phyloP scores from a whole-genome alignment of 305 asterid genomes.

The Fraxinus dipetala region DNA sequence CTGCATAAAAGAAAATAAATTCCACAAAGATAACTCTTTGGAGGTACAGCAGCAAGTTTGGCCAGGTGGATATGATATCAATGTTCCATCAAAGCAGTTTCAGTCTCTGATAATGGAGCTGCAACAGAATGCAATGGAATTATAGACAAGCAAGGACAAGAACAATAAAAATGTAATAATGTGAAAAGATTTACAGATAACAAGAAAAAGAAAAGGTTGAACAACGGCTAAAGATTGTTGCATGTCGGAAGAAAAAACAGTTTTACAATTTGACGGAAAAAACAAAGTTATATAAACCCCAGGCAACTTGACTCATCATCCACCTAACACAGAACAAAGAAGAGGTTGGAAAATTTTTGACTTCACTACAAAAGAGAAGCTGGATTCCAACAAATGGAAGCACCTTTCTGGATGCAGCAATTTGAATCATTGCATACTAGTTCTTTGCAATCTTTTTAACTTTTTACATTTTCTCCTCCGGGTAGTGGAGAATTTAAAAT shows the following conservation, averaged over 20 bases:
- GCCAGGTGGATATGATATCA: constrained; percentile 23
- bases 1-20: constrained; percentile 14
- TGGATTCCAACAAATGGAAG: not conserved
- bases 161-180: constrained; percentile 1
- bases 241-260: not conserved
- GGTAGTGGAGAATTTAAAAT: not conserved
- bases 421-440: not conserved
- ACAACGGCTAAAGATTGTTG: not conserved
- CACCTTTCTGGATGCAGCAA: not conserved
- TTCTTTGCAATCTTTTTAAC: not conserved
- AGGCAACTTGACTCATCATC: not conserved
- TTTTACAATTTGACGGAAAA: not conserved
- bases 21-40: constrained; percentile 21
- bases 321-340: not conserved
- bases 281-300: not conserved
- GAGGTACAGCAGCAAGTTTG: constrained; percentile 26
- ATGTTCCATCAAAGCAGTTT: constrained; percentile 53
- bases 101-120: constrained; percentile 61
- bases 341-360: not conserved
- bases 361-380: not conserved
- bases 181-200: not conserved
- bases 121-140: constrained; percentile 26
- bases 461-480: not conserved
- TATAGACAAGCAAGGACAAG: constrained; percentile 25
- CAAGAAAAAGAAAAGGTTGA: not conserved